A percentile compares a stretch with the other conserved stretches of the same genome.
phyloP scores from a whole-genome alignment of 2,329 filamentous ascomycete genomes.

The Alternaria longipes region DNA sequence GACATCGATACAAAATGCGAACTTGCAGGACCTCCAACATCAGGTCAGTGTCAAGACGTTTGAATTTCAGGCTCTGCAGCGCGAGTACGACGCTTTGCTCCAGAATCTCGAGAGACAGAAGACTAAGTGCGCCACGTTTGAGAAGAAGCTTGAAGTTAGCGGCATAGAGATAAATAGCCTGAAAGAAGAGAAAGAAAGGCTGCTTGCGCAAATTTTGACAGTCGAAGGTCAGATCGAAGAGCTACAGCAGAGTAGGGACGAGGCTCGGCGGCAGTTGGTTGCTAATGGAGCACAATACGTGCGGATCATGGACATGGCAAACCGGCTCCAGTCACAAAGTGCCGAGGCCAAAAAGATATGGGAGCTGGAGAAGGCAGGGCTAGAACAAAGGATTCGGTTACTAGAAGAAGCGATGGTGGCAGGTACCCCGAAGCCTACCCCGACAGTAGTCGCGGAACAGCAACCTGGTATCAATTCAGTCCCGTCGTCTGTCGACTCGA shows the following conservation, averaged over 20 bases:
- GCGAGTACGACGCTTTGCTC: constrained; percentile 63
- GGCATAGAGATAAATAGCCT: constrained; percentile 59
- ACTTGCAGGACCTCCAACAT: constrained; percentile 61
- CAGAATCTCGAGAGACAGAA: constrained; percentile 62
- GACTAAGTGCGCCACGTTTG: constrained; percentile 59
- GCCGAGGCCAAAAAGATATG: constrained; percentile 56
- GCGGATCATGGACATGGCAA: constrained; percentile 62
- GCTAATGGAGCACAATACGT: constrained; percentile 61
- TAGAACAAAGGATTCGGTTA: constrained; percentile 49
- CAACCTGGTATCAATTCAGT: neutral
- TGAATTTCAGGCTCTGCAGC: constrained; percentile 62
- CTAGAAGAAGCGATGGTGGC: constrained; percentile 49
- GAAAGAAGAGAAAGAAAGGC: constrained; percentile 60
- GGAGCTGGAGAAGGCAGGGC: constrained; percentile 50
- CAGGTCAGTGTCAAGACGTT: constrained; percentile 64
- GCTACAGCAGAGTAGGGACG: constrained; percentile 58
- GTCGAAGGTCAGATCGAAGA: constrained; percentile 62
- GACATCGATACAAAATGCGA: constrained; percentile 49
- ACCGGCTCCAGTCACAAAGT: constrained; percentile 55
- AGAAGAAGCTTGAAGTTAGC: constrained; percentile 53
- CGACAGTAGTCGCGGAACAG: constrained; percentile 3
- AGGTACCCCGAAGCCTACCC: constrained; percentile 16
- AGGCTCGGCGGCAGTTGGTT: constrained; percentile 53
- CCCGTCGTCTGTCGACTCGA: neutral
- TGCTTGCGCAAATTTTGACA: constrained; percentile 57